Conservation (phyloP, 2,329 filamentous ascomycete species). For the Colletotrichum acutatum region DNA sequence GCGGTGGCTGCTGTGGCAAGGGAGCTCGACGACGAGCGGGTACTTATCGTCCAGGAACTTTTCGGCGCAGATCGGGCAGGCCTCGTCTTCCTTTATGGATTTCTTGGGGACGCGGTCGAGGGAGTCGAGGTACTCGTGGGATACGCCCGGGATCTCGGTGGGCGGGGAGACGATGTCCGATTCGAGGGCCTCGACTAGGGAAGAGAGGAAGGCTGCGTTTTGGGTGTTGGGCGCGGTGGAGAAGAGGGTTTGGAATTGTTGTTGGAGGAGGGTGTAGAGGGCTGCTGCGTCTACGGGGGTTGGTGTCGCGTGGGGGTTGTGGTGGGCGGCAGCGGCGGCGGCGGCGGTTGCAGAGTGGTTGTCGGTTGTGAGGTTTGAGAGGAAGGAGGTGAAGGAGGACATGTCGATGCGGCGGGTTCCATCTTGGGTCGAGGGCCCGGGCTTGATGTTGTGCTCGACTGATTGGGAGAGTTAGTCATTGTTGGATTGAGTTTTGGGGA, state of each 20-base stretch:
- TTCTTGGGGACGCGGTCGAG: conserved; percentile 68
- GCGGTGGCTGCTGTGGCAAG: conserved; percentile 66
- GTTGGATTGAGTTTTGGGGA: conserved; percentile 3
- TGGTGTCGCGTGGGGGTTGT: conserved; percentile 68
- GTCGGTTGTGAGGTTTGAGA: conserved; percentile 59
- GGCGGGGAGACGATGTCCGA: conserved; percentile 64
- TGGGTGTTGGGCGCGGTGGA: conserved; percentile 57
- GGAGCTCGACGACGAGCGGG: conserved; percentile 72
- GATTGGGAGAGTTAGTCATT: conserved; percentile 14
- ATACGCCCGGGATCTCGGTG: conserved; percentile 62
- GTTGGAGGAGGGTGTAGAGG: conserved; percentile 68
- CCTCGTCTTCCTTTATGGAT: conserved; percentile 60
- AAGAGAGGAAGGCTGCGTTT: conserved; percentile 62
- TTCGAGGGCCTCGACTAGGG: conserved; percentile 60
- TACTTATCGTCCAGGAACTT: conserved; percentile 70
- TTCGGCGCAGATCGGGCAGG: conserved; percentile 73
- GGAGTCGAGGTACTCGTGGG: conserved; percentile 68
- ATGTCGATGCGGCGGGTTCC: conserved; percentile 69
- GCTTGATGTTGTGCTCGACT: conserved; percentile 75
- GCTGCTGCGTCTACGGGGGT: conserved; percentile 69
- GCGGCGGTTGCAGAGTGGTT: neutral
- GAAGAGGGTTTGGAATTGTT: conserved; percentile 65
- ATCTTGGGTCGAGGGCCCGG: conserved; percentile 50
- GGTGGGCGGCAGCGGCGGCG: conserved; percentile 43
- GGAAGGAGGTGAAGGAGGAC: conserved; percentile 70